A percentile compares a stretch with the other conserved stretches of the same genome.
These are phyloP conservation scores for Nissolia schottii DNA, from an alignment of 306 rosid species.

Conservation along the genomic window DNA sequence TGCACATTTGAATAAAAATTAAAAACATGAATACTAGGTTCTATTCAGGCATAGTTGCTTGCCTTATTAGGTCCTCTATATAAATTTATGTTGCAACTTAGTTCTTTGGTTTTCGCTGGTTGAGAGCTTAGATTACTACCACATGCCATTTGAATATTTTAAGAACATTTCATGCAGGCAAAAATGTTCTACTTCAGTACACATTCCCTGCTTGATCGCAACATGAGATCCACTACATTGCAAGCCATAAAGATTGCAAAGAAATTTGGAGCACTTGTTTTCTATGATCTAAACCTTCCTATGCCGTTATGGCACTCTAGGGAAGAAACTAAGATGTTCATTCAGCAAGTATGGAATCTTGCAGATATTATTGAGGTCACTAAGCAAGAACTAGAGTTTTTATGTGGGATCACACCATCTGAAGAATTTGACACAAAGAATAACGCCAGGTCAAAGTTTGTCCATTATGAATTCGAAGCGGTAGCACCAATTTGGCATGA, in stretches of 20 bases:
- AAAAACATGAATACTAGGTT: background rate
- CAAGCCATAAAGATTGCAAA: slow-evolving; percentile 74
- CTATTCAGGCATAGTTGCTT: background rate
- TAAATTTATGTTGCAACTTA: background rate
- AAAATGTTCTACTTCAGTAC: slow-evolving; percentile 90
- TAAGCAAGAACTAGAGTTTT: slow-evolving; percentile 91
- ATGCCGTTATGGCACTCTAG: slow-evolving; percentile 79
- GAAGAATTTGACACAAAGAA: slow-evolving; percentile 89
- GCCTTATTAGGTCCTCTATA: background rate
- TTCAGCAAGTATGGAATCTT: slow-evolving; percentile 75
- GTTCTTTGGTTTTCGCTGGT: slow-evolving; percentile 6
- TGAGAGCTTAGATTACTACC: slow-evolving; percentile 7
- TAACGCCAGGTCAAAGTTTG: slow-evolving; percentile 71
- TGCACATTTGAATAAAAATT: background rate
- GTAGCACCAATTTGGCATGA: slow-evolving; percentile 76
- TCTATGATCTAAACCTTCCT: slow-evolving; percentile 89
- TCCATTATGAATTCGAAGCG: slow-evolving; percentile 66
- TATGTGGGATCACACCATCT: slow-evolving; percentile 70
- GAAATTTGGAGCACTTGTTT: slow-evolving; percentile 74
- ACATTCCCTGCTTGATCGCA: slow-evolving; percentile 83
- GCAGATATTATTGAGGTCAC: slow-evolving; percentile 92
- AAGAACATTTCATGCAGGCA: slow-evolving; percentile 59
- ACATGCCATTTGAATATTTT: background rate
- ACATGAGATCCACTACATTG: slow-evolving; percentile 77
- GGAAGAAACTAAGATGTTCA: slow-evolving; percentile 71